Evolutionary conservation across 2,329 filamentous ascomycete species (phyloP).

Genomic region (Aspergillus tubingensis): DNA sequence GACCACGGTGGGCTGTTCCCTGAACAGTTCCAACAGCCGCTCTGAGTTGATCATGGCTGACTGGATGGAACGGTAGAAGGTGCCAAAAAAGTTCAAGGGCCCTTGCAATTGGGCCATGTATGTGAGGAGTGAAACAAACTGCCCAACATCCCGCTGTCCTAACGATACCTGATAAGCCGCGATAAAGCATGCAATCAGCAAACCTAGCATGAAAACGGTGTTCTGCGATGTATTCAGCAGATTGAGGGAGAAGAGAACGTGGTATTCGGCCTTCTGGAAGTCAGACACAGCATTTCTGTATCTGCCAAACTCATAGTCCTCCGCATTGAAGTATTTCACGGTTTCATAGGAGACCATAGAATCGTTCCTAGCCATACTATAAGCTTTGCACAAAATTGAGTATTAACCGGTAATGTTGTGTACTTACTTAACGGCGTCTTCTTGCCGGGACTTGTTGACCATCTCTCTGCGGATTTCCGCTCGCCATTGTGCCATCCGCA

Average conservation of each 20-base stretch:
- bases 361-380: slow-evolving; percentile 65
- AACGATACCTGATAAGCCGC: slow-evolving; percentile 75
- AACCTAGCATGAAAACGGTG: slow-evolving; percentile 74
- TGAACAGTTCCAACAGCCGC: slow-evolving; percentile 91
- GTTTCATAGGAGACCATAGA: slow-evolving; percentile 99
- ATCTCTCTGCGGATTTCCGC: slow-evolving; percentile 89
- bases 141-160: slow-evolving; percentile 65
- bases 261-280: slow-evolving; percentile 74
- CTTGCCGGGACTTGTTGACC: slow-evolving; percentile 91
- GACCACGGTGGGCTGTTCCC: slow-evolving; percentile 87
- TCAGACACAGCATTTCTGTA: slow-evolving; percentile 70
- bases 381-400: background rate
- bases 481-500: slow-evolving; percentile 91
- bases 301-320: slow-evolving; percentile 73
- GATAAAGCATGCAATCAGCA: slow-evolving; percentile 71
- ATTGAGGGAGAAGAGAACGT: slow-evolving; percentile 74
- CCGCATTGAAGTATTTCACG: slow-evolving; percentile 87
- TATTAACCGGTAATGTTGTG: background rate
- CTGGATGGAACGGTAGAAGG: slow-evolving; percentile 94
- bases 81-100: slow-evolving; percentile 85
- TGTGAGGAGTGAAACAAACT: slow-evolving; percentile 72
- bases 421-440: slow-evolving; percentile 85
- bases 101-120: slow-evolving; percentile 80
- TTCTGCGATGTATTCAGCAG: slow-evolving; percentile 81
- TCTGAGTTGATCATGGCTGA: slow-evolving; percentile 97